phyloP scores from a whole-genome alignment of 1,284 basidiomycete species.

The Puccinia hordei region DNA sequence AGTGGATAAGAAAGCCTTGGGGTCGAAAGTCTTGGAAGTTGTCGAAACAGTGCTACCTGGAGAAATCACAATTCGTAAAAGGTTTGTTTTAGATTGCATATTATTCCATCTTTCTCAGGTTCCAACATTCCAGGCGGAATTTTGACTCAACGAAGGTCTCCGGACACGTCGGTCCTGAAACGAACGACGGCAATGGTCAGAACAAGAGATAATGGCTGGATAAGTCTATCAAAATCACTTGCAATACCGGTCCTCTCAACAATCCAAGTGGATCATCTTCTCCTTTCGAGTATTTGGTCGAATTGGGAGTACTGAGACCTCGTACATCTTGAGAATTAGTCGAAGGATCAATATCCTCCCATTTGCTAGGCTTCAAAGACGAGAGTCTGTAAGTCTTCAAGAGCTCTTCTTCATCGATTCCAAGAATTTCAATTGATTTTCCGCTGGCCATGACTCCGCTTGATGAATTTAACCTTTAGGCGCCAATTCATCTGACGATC shows the following conservation, averaged over 20 bases:
- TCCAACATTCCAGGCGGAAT: background rate
- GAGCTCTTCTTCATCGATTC: constrained; percentile 58
- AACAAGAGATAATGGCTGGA: background rate
- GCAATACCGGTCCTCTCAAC: constrained; percentile 34
- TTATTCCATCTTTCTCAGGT: background rate
- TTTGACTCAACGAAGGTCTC: constrained; percentile 38
- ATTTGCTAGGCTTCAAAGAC: constrained; percentile 58
- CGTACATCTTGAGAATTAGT: background rate
- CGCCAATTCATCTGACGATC: constrained; percentile 16
- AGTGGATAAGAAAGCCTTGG: constrained; percentile 85
- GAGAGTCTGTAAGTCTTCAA: constrained; percentile 60
- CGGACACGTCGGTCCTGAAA: constrained; percentile 39
- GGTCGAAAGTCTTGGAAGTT: constrained; percentile 91
- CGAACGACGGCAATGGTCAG: background rate
- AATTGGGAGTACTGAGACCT: background rate
- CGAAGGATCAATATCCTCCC: constrained; percentile 56
- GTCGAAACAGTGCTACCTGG: constrained; percentile 66
- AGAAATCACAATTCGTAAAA: constrained; percentile 52
- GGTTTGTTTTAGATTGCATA: constrained; percentile 18
- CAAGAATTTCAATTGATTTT: constrained; percentile 53
- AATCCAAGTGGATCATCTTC: constrained; percentile 18
- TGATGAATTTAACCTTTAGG: background rate
- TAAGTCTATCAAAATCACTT: constrained; percentile 45
- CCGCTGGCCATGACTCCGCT: constrained; percentile 47
- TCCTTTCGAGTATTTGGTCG: constrained; percentile 15